Evolutionary conservation across 345 rosid genomes (phyloP).

Genomic region (Microthlaspi erraticum): DNA sequence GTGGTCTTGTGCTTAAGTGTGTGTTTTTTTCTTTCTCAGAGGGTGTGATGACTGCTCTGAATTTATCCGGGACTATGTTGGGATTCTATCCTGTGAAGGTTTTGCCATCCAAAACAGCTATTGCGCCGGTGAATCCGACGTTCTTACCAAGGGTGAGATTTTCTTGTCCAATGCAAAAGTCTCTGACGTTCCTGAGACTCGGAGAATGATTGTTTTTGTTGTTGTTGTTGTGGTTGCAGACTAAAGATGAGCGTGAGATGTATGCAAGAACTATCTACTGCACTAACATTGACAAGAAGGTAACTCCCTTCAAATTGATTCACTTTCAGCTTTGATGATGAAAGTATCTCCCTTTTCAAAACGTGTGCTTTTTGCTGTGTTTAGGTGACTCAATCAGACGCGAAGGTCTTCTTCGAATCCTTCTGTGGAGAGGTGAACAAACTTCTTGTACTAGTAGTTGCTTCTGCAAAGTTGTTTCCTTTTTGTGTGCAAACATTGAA

Average conservation of each 20-base stretch:
- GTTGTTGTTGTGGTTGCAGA: conserved; percentile 49
- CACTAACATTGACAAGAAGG: conserved; percentile 96
- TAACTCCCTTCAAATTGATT: conserved; percentile 42
- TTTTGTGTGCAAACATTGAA: neutral
- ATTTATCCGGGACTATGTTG: conserved; percentile 84
- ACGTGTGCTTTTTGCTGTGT: conserved; percentile 12
- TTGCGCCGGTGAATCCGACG: conserved; percentile 96
- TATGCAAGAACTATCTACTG: conserved; percentile 91
- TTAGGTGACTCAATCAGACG: conserved; percentile 75
- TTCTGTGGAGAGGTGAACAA: conserved; percentile 74
- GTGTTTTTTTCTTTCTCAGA: conserved; percentile 48
- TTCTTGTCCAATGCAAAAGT: conserved; percentile 1
- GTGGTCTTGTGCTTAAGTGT: conserved; percentile 11
- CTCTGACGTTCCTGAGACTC: neutral
- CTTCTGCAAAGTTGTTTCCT: neutral
- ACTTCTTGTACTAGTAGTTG: neutral
- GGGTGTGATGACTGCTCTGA: conserved; percentile 77
- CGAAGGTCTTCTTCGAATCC: conserved; percentile 68
- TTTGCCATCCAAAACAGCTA: conserved; percentile 94
- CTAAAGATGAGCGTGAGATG: conserved; percentile 95
- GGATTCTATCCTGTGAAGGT: conserved; percentile 92
- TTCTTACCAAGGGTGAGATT: conserved; percentile 84
- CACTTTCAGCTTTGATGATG: conserved; percentile 2
- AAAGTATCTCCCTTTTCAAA: conserved; percentile 19
- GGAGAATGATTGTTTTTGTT: conserved; percentile 16